Evolutionary conservation across 164 flowering plant genomes (phyloP), one percentile per base, ranked within the genome.

Genomic region (Magnolia changhungtana): DNA sequence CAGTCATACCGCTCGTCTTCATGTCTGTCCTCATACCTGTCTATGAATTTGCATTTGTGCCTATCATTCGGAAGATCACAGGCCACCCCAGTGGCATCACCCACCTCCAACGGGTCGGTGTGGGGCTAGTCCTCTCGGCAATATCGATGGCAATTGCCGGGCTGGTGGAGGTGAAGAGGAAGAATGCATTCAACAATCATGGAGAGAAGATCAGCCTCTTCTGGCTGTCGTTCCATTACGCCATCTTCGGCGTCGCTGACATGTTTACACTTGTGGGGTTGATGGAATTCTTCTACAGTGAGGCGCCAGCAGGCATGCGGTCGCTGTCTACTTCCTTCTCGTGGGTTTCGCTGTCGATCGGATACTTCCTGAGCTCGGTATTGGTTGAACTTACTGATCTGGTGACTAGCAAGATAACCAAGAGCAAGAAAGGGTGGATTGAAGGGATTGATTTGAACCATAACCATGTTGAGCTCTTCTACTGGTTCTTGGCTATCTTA

Each of bases 191-290:
- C 13, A 51, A 66, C 67, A 76, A 78, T 64, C 85, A 86, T 0
- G 20, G 67, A 2, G 52, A 74, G 68, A 83, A 84, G 14, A 88
- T 90, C 6, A 85, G 86, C 52, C 80, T 91, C 19, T 85, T 90
- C 69, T 90, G 92, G 96, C 83, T 91, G 0, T 79, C 89, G 0
- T 87, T 88, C 72, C 96, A 91, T 65, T 91, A 81, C 59, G 88
- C 78, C 0, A 78, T 88, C 8, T 89, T 90, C 65, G 96, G 93
- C 11, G 80, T 90, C 8, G 93, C 96, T 0, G 93, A 91, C 75
- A 87, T 91, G 91, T 91, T 91, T 75, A 89, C 92, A 0, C 76
- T 89, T 0, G 90, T 88, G n/a, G 96, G 96, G 1, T 67, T 90
- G 11, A 63, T 90, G 58, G 92, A 90, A 71, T 90, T 91, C 69